These are phyloP conservation scores for Didymella glomerata DNA, from an alignment of 2,329 filamentous ascomycete genomes.

Conservation along the genomic window DNA sequence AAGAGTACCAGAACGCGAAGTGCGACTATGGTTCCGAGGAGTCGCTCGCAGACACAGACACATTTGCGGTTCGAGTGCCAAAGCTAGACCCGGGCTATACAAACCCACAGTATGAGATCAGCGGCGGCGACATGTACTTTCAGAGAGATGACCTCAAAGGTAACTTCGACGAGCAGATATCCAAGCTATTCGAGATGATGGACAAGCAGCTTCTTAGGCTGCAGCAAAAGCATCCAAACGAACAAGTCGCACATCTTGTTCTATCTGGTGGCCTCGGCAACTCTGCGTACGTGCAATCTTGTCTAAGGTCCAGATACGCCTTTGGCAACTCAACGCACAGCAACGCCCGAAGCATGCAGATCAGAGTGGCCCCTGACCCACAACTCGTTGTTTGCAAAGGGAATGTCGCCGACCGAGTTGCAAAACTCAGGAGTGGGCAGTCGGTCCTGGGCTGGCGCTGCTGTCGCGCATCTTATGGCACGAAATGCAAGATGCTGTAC, in stretches of 20 bases:
- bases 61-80: conserved; percentile 44
- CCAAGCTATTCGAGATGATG: conserved; percentile 42
- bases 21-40: conserved; percentile 45
- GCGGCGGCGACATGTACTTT: conserved; percentile 34
- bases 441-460: conserved; percentile 56
- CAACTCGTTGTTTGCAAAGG: conserved; percentile 65
- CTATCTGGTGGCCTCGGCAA: conserved; percentile 56
- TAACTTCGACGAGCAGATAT: conserved; percentile 31
- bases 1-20: conserved; percentile 49
- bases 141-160: conserved; percentile 35
- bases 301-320: conserved; percentile 48
- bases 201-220: conserved; percentile 40
- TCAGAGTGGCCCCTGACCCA: conserved; percentile 57
- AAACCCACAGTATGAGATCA: conserved; percentile 27
- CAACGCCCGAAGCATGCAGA: conserved; percentile 23
- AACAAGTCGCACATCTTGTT: conserved; percentile 39
- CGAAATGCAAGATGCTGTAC: conserved; percentile 50
- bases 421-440: conserved; percentile 50
- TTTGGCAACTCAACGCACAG: conserved; percentile 23
- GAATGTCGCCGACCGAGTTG: conserved; percentile 61
- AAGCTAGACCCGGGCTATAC: conserved; percentile 32
- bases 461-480: conserved; percentile 50
- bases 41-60: conserved; percentile 35
- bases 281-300: conserved; percentile 52
- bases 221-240: conserved; percentile 42